Base-by-base conservation (phyloP, 768 basidiomycete species). In the Ephemerocybe angulata region DNA sequence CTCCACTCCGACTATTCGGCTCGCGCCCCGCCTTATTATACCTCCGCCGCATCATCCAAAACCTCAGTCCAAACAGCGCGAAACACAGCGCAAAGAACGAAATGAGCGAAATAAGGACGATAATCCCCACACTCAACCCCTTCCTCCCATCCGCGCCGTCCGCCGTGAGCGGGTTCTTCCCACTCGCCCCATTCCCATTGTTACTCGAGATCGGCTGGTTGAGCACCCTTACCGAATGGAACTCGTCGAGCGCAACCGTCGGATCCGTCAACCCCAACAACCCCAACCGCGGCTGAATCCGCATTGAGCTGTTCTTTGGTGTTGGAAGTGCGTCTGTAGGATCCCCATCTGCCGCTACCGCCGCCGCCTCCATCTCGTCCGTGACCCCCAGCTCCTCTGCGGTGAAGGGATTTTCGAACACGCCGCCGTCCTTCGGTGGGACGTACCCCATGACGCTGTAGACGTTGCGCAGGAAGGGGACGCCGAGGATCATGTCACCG, bases 361-460 rank as follows among this genome's bases (percentile, higher is more conserved):
- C 21, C 15, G 38, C 38, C 7, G 15, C 38, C 21, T 41, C 38
- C 38, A 19, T 13, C 38, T 19, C 49, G 29, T 50, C 49, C 31
- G n/a, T 7, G 46, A 28, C 24, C 41, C 50, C 35, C 19, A 38
- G 15, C 24, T 24, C n/a, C n/a, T n/a, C n/a, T 10, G 33, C 10
- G 33, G 33, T 35, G 33, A 17, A 28, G 4, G 25, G 30, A 56
- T 55, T 52, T 27, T 76, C 70, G 65, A 86, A 83, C 3, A 62
- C 60, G 13, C 85, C 85, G 22, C 75, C 61, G 0, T 66, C 38
- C 44, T 71, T 62, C 2, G 84, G 84, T 0, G 62, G 55, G 43
- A 79, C 73, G 64, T 86, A 89, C 1, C 84, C 85, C 78, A 90
- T 80, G 58, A 93, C 88, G 12, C 82, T 85, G 64, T 93, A 92